Base-by-base conservation (phyloP, 495 filamentous ascomycete species). In the Penicillium simplicissimum region DNA sequence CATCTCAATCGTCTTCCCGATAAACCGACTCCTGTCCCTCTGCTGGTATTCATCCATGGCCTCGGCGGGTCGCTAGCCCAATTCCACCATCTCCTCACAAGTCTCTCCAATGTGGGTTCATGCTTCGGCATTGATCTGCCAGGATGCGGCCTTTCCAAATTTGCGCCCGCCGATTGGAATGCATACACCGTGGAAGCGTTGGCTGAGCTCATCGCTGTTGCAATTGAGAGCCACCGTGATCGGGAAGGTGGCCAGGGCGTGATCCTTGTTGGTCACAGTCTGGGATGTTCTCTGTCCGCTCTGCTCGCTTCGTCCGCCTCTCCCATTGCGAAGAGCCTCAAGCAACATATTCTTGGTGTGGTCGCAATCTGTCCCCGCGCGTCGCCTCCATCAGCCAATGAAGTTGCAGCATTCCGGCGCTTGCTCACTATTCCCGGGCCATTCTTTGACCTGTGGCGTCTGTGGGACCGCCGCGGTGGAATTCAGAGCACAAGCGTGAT, bases 1-100 rank as follows among this genome's bases (percentile, higher is more conserved):
- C 90, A 97, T 68, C 84, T 86, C 35, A 83, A 87, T 60, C 88
- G 91, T 67, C 83, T 97, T 4, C 92, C 91, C 0, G 82, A 76
- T 51, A 82, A 84, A 48, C 89, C 91, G 0, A 79, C 82, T 6
- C 87, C 91, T 1, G 74, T 96, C n/a, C 92, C 94, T 10, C 76
- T 97, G 9, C 74, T 97, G 7, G 94, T 97, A 28, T 96, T 96
- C 71, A 81, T 97, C 55, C 94, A 97, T 69, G 94, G 94, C 14
- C 82, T 98, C 36, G 94, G 94, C 21, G 94, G 94, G 33, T 96
- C 90, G 2, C 76, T 93, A 14, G 89, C 92, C 8, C 94, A 97
- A 71, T 97, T 97, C 72, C 82, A 89, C 60, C 85, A 91, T 37
- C 75, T 97, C 6, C 81, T 98, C 13, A 89, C 86, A 1, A 93